phyloP scores from a whole-genome alignment of 2,329 filamentous ascomycete species.

The Cladosporium cucumerinum region DNA sequence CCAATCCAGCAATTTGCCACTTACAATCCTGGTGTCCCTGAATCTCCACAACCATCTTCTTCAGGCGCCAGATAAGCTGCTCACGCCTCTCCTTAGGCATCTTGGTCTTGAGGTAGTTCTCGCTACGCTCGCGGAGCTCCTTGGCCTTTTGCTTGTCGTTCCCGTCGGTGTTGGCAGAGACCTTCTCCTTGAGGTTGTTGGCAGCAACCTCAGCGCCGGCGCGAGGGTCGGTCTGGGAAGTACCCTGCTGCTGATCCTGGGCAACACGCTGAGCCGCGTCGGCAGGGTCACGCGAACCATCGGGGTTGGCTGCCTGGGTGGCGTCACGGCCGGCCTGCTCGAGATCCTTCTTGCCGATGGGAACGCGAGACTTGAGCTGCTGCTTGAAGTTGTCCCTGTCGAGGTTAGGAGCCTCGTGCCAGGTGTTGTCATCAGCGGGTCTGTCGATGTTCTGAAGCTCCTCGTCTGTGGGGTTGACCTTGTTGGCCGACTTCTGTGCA shows the following conservation, averaged over 20 bases:
- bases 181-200: conserved; percentile 52
- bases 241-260: conserved; percentile 51
- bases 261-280: conserved; percentile 53
- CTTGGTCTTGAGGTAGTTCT: conserved; percentile 78
- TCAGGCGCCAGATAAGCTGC: conserved; percentile 85
- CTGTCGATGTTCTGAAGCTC: conserved; percentile 71
- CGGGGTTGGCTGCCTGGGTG: conserved; percentile 54
- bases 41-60: conserved; percentile 97
- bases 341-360: conserved; percentile 56
- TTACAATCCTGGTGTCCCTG: conserved; percentile 88
- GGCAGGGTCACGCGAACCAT: conserved; percentile 52
- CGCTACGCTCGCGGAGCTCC: conserved; percentile 51
- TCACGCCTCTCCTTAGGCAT: conserved; percentile 90
- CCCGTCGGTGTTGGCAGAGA: conserved; percentile 62
- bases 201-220: conserved; percentile 49
- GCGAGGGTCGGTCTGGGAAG: conserved; percentile 47
- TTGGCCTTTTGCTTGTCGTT: conserved; percentile 50
- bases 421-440: conserved; percentile 87
- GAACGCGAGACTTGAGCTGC: conserved; percentile 60
- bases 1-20: conserved; percentile 27
- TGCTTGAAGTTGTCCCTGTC: conserved; percentile 66
- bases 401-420: conserved; percentile 82
- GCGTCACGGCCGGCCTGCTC: conserved; percentile 59
- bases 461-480: conserved; percentile 74
- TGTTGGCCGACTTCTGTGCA: conserved; percentile 71